phyloP scores from a whole-genome alignment of 2,329 filamentous ascomycete species.

The Fusarium graminum region DNA sequence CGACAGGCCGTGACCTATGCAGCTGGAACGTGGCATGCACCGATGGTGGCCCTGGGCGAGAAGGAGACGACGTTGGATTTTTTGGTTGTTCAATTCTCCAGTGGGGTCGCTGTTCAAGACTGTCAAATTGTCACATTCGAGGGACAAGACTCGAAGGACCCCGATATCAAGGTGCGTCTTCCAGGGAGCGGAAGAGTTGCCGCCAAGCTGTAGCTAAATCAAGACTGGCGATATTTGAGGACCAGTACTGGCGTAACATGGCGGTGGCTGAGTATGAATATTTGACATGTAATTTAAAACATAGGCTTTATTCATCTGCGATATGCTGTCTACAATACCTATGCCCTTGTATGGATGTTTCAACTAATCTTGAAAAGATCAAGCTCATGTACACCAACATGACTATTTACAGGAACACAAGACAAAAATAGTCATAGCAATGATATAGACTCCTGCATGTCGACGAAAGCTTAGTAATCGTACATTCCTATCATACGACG shows the following conservation, averaged over 20 bases:
- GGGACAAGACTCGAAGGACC: slow-evolving; percentile 53
- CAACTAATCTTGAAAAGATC: slow-evolving; percentile 20
- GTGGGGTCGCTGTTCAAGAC: slow-evolving; percentile 85
- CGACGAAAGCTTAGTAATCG: slow-evolving; percentile 36
- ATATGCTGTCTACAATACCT: background rate
- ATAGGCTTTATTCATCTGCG: slow-evolving; percentile 5
- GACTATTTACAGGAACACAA: slow-evolving; percentile 5
- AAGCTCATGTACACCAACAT: slow-evolving; percentile 15
- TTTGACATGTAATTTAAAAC: slow-evolving; percentile 23
- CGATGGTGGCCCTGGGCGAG: slow-evolving; percentile 87
- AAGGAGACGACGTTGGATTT: slow-evolving; percentile 77
- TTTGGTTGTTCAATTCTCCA: slow-evolving; percentile 89
- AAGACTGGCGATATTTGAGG: slow-evolving; percentile 32
- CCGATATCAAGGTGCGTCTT: slow-evolving; percentile 56
- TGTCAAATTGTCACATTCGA: slow-evolving; percentile 79
- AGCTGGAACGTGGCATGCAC: slow-evolving; percentile 93
- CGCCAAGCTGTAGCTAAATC: slow-evolving; percentile 29
- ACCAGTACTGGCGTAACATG: slow-evolving; percentile 24
- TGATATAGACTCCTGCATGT: slow-evolving; percentile 7
- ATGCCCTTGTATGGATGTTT: slow-evolving; percentile 19
- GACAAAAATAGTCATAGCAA: slow-evolving; percentile 21
- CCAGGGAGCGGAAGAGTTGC: slow-evolving; percentile 26
- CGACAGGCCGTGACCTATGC: slow-evolving; percentile 92
- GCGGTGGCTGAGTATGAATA: slow-evolving; percentile 33
- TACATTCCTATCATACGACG: slow-evolving; percentile 20